These are phyloP conservation scores for Botrytis hyacinthi DNA, from an alignment of 2,329 filamentous ascomycete species.

Conservation along the genomic window DNA sequence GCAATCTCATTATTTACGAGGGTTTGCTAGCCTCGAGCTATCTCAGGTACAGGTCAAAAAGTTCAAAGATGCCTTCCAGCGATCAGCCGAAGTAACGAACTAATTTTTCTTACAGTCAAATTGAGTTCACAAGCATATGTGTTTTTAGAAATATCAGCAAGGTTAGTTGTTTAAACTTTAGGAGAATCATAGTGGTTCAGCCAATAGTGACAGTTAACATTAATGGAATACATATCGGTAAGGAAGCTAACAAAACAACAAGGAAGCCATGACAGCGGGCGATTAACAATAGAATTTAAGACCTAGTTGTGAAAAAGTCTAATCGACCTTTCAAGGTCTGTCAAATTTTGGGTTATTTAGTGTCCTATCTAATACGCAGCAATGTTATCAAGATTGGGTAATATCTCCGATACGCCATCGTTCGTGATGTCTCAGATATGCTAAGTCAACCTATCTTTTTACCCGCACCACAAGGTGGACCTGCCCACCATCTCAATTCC, in stretches of 20 bases:
- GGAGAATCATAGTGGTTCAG: not conserved
- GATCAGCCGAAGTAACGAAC: conserved; percentile 3
- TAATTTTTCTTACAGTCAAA: not conserved
- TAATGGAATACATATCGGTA: not conserved
- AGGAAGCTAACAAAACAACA: not conserved
- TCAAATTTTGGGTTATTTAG: not conserved
- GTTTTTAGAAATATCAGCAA: not conserved
- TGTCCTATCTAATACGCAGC: conserved; percentile 3
- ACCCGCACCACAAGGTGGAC: not conserved
- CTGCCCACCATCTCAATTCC: not conserved
- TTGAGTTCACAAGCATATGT: not conserved
- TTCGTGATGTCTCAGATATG: conserved; percentile 16
- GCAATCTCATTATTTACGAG: not conserved
- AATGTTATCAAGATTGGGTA: conserved; percentile 12
- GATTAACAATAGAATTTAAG: conserved; percentile 2
- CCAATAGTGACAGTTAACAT: not conserved
- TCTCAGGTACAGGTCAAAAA: not conserved
- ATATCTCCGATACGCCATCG: conserved; percentile 17
- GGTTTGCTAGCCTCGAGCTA: not conserved
- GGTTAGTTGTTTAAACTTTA: not conserved
- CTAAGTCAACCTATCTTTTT: conserved; percentile 4
- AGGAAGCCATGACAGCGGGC: not conserved
- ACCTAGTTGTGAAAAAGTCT: not conserved
- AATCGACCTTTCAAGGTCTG: not conserved
- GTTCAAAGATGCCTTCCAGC: not conserved